Percentiles rank a stretch among this genome's conserved stretches.
Conservation (phyloP, 2,329 filamentous ascomycete genomes). For the Myriosclerotinia curreyana region DNA sequence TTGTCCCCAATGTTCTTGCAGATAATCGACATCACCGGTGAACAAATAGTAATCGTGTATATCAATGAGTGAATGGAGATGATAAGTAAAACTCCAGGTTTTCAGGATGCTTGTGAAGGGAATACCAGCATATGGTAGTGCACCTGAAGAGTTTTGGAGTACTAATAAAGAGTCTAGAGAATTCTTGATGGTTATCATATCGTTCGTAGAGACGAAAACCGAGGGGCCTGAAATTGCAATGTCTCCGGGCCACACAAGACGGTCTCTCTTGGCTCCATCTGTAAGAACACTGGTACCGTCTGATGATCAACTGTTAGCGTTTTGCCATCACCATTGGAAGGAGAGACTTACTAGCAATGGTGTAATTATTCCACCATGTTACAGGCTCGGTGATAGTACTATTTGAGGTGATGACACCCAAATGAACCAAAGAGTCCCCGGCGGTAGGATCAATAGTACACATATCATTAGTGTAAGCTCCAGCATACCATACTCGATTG, state of each 20-base stretch:
- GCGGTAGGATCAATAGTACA: constrained; percentile 34
- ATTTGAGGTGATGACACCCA: not conserved
- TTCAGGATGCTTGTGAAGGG: constrained; percentile 43
- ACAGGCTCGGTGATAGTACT: not conserved
- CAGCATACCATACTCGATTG: constrained; percentile 53
- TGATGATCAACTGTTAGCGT: constrained; percentile 21
- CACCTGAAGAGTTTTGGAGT: constrained; percentile 30
- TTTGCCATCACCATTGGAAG: constrained; percentile 33
- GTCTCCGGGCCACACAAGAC: constrained; percentile 60
- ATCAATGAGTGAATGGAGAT: constrained; percentile 57
- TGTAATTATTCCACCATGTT: constrained; percentile 18
- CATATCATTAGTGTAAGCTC: constrained; percentile 43
- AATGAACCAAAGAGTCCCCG: constrained; percentile 29
- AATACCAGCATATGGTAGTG: constrained; percentile 39
- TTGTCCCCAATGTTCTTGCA: constrained; percentile 47
- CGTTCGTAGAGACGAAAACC: constrained; percentile 53
- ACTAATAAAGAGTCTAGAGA: constrained; percentile 42
- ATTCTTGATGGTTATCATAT: constrained; percentile 50
- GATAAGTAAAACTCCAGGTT: constrained; percentile 54
- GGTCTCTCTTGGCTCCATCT: constrained; percentile 59
- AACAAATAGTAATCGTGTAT: constrained; percentile 58
- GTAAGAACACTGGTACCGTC: constrained; percentile 36
- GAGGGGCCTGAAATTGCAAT: constrained; percentile 55
- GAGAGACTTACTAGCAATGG: constrained; percentile 7
- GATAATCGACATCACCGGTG: constrained; percentile 52